Conservation (phyloP, 2,329 filamentous ascomycete genomes). For the Cadophora sp. region DNA sequence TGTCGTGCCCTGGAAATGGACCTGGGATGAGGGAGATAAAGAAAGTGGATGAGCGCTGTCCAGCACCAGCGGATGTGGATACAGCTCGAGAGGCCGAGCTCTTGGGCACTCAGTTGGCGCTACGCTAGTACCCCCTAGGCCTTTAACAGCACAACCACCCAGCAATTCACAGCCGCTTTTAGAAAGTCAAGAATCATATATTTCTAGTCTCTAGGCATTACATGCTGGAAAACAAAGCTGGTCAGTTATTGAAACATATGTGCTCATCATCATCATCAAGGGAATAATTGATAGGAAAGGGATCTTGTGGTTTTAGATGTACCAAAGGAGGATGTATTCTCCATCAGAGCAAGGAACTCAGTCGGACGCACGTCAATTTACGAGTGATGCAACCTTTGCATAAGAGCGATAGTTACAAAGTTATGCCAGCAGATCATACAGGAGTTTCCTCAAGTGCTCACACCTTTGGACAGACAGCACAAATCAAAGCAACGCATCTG, state of each 20-base stretch:
- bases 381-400: background rate
- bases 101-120: background rate
- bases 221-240: background rate
- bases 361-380: background rate
- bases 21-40: constrained; percentile 26
- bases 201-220: background rate
- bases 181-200: background rate
- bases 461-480: too few species aligned
- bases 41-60: constrained; percentile 18
- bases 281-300: background rate
- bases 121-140: constrained; percentile 3
- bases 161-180: constrained; percentile 16
- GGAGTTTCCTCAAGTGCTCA: background rate
- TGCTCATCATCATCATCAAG: constrained; percentile 18
- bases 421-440: background rate
- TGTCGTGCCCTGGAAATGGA: constrained; percentile 15
- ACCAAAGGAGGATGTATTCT: background rate
- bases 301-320: background rate
- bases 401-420: background rate
- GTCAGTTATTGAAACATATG: constrained; percentile 18
- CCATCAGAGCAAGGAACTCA: background rate
- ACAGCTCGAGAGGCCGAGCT: constrained; percentile 11
- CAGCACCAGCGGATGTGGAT: background rate
- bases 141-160: background rate
- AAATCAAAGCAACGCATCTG: background rate